Base-by-base conservation (phyloP, 2,329 filamentous ascomycete species). In the Fusarium domesticum region DNA sequence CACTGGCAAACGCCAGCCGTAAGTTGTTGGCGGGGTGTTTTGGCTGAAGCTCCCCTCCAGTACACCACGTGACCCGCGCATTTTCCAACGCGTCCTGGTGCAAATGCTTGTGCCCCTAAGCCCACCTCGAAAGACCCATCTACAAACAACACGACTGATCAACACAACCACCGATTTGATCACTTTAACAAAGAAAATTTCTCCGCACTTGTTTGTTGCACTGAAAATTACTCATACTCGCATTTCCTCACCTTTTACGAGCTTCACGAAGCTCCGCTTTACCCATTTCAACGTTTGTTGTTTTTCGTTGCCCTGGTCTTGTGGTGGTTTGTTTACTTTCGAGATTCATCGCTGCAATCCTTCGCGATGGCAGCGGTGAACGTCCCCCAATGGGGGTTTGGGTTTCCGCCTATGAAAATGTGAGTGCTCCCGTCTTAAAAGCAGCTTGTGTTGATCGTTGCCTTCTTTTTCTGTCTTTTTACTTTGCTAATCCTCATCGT, bases 281-380 rank as follows among this genome's bases (percentile, higher is more conserved):
- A 36, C 28, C 16, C 7, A 12, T 30, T 47, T 46, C 38, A 10
- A 6, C 12, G 23, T 23, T 28, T 18, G 11, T 35, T 18, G 15
- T 11, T 34, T 12, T n/a, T 30, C 49, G 46, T 58, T 58, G 54
- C 56, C 48, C 54, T 43, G 46, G 35, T 30, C 28, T 25, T 41
- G 35, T 25, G 35, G 37, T 37, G 42, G 20, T 57, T 61, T 61
- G 58, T 61, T 61, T 61, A 61, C 58, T 60, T 61, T 51, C 42
- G 10, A n/a, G 23, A 19, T 34, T 52, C 48, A 16, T 42, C 45
- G 39, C 54, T 50, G 38, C 53, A 28, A 50, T 58, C 58, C 45
- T 50, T 60, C 45, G 45, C 54, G 55, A 61, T 61, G 58, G 42
- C 47, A 36, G 42, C 47, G 25, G 32, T 42, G 46, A 47, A 53